Evolutionary conservation across 2,329 filamentous ascomycete species (phyloP).

Genomic region (Fusarium falciforme): DNA sequence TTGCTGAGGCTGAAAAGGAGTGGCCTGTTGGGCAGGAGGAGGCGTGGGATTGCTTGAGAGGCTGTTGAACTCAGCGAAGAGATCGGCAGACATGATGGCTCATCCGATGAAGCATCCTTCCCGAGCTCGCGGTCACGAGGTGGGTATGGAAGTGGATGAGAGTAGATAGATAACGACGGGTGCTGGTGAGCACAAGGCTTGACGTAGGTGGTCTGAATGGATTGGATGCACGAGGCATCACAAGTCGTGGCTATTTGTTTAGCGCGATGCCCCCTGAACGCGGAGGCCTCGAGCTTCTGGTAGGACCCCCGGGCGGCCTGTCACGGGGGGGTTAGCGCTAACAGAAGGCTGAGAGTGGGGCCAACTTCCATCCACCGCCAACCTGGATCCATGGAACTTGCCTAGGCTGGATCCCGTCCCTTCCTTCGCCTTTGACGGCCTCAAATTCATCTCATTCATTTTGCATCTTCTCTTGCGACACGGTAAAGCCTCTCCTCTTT

Average conservation of each 20-base stretch:
- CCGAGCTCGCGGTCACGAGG: constrained; percentile 12
- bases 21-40: constrained; percentile 35
- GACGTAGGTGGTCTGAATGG: constrained; percentile 5
- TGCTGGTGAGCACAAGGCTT: background rate
- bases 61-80: constrained; percentile 72
- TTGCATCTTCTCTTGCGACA: background rate
- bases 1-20: constrained; percentile 20
- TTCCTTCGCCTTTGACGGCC: constrained; percentile 27
- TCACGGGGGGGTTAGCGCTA: constrained; percentile 12
- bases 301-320: constrained; percentile 1
- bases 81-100: constrained; percentile 70
- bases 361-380: constrained; percentile 17
- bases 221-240: background rate
- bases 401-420: constrained; percentile 4
- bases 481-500: background rate
- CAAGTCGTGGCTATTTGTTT: constrained; percentile 14
- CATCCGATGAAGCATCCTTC: constrained; percentile 28
- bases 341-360: constrained; percentile 26
- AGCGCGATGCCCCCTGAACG: constrained; percentile 31
- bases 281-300: constrained; percentile 8
- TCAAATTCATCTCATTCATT: constrained; percentile 6
- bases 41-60: constrained; percentile 53
- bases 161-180: background rate
- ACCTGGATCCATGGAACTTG: background rate
- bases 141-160: background rate